These are phyloP conservation scores for Phytophthora pluvialis DNA, from an alignment of 352 stramenopile genomes.

Conservation along the genomic window DNA sequence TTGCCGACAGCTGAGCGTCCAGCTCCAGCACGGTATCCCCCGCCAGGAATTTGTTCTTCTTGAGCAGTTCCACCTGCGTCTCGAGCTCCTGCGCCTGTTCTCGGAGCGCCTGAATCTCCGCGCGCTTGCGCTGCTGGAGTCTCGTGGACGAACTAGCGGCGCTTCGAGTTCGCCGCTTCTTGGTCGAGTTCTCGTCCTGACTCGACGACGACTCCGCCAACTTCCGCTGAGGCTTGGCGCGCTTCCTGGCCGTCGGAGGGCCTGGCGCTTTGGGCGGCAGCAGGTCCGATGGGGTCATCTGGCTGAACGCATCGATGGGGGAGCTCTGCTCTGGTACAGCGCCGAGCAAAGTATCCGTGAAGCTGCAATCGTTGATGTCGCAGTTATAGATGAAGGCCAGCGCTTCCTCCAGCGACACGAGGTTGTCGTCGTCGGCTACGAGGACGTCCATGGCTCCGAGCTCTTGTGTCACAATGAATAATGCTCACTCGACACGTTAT, in stretches of 20 bases:
- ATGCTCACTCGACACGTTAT: conserved; percentile 29
- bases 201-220: conserved; percentile 1
- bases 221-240: conserved; percentile 1
- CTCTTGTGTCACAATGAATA: conserved; percentile 19
- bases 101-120: conserved; percentile 35
- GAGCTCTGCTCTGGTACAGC: neutral
- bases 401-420: conserved; percentile 34
- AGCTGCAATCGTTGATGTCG: conserved; percentile 1
- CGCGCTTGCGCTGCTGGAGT: conserved; percentile 34
- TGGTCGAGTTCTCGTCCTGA: conserved; percentile 16
- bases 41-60: conserved; percentile 24
- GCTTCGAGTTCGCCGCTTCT: conserved; percentile 26
- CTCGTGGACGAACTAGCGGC: conserved; percentile 27
- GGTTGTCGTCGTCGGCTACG: conserved; percentile 25
- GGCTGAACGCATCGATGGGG: conserved; percentile 4
- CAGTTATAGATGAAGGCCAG: conserved; percentile 37
- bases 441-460: conserved; percentile 26
- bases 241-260: conserved; percentile 2
- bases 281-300: conserved; percentile 1
- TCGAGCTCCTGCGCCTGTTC: conserved; percentile 34
- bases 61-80: conserved; percentile 29
- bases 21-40: conserved; percentile 13
- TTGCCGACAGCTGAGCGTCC: neutral
- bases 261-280: neutral
- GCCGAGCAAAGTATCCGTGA: conserved; percentile 5